Base-by-base conservation (phyloP, 345 rosid species). In the Turnera subulata region DNA sequence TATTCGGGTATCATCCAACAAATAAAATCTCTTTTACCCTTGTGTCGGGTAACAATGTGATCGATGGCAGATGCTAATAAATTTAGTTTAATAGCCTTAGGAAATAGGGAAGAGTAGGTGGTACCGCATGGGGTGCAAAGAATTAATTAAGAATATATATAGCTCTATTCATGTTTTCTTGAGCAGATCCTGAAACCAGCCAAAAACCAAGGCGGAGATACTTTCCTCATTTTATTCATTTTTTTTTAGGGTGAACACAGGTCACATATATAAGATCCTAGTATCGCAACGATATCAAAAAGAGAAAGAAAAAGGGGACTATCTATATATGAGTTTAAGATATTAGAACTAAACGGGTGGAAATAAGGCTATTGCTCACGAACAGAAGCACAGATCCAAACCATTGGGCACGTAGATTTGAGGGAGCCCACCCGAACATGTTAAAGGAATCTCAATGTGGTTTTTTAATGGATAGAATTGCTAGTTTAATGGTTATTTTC, bases 321-420 rank as follows among this genome's bases (percentile, higher is more conserved):
- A n/a, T n/a, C 26, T 19, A 17, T 29, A 20, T n/a, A 35, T 46
- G 25, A 39, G 51, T 11, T 21, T 52, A 65, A 70, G 56, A 66
- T 59, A 75, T 53, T 54, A 55, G 50, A 47, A 22, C 19, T 11
- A 45, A 54, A 32, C 50, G 43, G 48, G 58, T 61, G 37, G 72
- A 40, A 60, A 50, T 29, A 56, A 47, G 64, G 46, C 67, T 58
- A 80, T 74, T 76, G 80, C 74, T 59, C 23, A 18, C 56, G 52
- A 70, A 74, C 70, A 57, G 63, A 65, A 73, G 57, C 16, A 48
- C 45, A 52, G 62, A 25, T 21, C 32, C 13, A 62, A 65, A 66
- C 67, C 62, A 82, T 77, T 82, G 79, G 84, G 50, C 75, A 60
- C 70, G 64, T 58, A 62, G 82, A 82, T 81, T 70, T 84, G 72